These are phyloP conservation scores for Dipteronia sinensis DNA, from an alignment of 345 rosid genomes.

Conservation along the genomic window DNA sequence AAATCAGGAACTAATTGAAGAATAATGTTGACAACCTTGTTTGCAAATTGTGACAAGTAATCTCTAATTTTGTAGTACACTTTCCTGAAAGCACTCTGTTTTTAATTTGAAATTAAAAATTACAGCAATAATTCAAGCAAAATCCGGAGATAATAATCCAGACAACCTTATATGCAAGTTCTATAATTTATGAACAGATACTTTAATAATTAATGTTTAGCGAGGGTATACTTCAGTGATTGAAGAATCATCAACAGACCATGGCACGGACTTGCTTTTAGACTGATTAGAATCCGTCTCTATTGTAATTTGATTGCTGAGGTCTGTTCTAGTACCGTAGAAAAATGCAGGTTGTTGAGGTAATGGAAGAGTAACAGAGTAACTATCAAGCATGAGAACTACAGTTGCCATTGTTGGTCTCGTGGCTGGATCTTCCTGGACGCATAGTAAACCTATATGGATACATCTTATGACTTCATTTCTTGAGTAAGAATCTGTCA, in stretches of 20 bases:
- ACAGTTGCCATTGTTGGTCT: constrained; percentile 44
- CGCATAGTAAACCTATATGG: constrained; percentile 35
- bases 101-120: no score
- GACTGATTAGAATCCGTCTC: constrained; percentile 14
- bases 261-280: constrained; percentile 18
- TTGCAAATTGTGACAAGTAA: no score
- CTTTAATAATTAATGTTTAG: not conserved
- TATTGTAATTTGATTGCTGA: not conserved
- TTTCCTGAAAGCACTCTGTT: no score
- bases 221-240: constrained; percentile 47
- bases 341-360: constrained; percentile 28
- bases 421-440: constrained; percentile 35
- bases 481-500: constrained; percentile 22
- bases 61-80: no score
- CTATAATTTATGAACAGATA: not conserved
- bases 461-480: constrained; percentile 34
- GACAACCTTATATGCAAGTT: not conserved
- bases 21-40: no score
- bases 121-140: no score
- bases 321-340: not conserved
- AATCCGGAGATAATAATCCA: no score
- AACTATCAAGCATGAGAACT: constrained; percentile 33
- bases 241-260: constrained; percentile 36
- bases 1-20: no score
- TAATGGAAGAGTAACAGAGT: constrained; percentile 24